These are phyloP conservation scores for Trifolium fragiferum DNA, from an alignment of 306 rosid genomes.

Conservation along the genomic window DNA sequence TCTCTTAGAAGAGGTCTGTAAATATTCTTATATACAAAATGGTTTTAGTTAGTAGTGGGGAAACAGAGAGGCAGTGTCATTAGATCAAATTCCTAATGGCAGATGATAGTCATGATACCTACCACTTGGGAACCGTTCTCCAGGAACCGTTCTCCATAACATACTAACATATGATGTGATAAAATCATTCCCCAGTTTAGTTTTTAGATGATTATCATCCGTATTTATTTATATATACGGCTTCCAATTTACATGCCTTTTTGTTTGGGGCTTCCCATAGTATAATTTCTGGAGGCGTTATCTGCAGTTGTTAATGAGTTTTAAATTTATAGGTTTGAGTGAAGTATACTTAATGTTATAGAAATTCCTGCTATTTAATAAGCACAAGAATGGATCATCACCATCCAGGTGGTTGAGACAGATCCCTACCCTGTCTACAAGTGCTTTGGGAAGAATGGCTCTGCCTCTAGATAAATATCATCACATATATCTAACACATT, in stretches of 20 bases:
- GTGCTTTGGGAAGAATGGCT: no score
- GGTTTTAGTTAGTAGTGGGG: conserved; percentile 39
- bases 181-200: conserved; percentile 14
- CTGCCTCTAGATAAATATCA: no score
- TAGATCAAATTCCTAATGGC: conserved; percentile 27
- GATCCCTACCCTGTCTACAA: no score
- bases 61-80: conserved; percentile 32
- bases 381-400: no score
- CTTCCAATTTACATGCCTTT: background rate
- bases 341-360: background rate
- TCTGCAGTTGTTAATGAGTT: conserved; percentile 2
- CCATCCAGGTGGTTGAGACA: no score
- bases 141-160: background rate
- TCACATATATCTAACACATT: background rate
- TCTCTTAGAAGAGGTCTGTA: conserved; percentile 41
- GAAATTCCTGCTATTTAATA: background rate
- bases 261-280: background rate
- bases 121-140: background rate
- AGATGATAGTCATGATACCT: conserved; percentile 4
- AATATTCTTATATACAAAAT: conserved; percentile 43
- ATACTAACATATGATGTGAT: conserved; percentile 24
- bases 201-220: conserved; percentile 35
- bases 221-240: background rate
- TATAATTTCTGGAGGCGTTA: conserved; percentile 12
- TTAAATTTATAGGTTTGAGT: background rate